These are phyloP conservation scores for Xylaria flabelliformis DNA, from an alignment of 495 filamentous ascomycete genomes.

Conservation along the genomic window DNA sequence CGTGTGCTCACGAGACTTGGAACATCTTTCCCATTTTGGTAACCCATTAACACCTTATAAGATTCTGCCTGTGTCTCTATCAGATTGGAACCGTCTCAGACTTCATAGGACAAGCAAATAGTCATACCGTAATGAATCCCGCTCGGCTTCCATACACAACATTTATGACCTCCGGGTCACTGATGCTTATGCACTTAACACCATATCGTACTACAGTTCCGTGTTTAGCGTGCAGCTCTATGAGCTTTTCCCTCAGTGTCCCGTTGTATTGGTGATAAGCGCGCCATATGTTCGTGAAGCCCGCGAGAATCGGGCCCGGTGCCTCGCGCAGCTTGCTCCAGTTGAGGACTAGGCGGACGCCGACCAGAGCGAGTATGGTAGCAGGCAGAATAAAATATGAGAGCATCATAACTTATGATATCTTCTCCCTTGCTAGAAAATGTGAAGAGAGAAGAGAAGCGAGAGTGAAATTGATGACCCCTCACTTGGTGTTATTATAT, in stretches of 20 bases:
- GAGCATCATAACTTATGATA: constrained; percentile 1
- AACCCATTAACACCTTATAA: constrained; percentile 33
- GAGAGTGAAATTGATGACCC: background rate
- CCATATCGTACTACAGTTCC: constrained; percentile 42
- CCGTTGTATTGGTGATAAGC: constrained; percentile 37
- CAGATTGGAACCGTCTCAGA: background rate
- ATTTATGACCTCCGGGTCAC: constrained; percentile 37
- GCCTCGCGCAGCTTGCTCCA: constrained; percentile 35
- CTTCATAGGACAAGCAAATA: background rate
- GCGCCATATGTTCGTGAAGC: constrained; percentile 39
- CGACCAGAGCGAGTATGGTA: constrained; percentile 13
- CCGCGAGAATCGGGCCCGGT: constrained; percentile 39
- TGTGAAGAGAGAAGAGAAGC: background rate
- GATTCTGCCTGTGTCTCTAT: constrained; percentile 26
- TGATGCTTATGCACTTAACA: constrained; percentile 38
- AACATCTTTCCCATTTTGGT: constrained; percentile 37
- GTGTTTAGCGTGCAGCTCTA: constrained; percentile 35
- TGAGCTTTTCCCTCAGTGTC: constrained; percentile 29
- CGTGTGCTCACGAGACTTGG: constrained; percentile 36
- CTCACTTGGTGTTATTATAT: background rate
- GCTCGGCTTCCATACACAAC: constrained; percentile 39
- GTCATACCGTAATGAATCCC: constrained; percentile 37
- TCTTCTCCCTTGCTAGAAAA: background rate
- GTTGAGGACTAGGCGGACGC: constrained; percentile 26
- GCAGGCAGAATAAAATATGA: background rate